Base-by-base conservation (phyloP, 768 basidiomycete genomes). In the Phanerochaete carnosa region DNA sequence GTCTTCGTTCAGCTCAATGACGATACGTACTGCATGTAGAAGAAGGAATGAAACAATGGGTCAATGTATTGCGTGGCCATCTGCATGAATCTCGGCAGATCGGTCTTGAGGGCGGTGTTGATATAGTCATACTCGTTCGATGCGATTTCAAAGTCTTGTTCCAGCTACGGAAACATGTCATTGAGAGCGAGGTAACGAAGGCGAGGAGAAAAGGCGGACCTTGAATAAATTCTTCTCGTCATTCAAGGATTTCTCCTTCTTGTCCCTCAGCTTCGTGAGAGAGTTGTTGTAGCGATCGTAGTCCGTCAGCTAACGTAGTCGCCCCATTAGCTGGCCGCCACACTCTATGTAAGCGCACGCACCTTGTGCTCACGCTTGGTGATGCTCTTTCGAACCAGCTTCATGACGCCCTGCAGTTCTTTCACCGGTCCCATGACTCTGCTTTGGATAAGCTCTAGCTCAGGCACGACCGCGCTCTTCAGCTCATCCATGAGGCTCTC, bases 191-290 rank as follows among this genome's bases (percentile, higher is more conserved):
- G 73, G 12, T 19, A 19, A 9, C 19, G 39, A 19, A 32, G 29
- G 11, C 22, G 26, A 25, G 30, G 32, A n/a, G 30, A 33, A 4
- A 52, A 9, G n/a, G 37, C 78, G 16, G 59, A 90, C 94, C 82
- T 96, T 97, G 85, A 96, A 97, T 62, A 96, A 70, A 69, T 95
- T 93, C 83, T 98, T 97, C 81, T 98, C 96, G 68, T 98, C 96
- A 66, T 79, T 93, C 64, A 98, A 76, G 22, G 91, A 88, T 77
- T 98, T 99, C 71, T 99, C 96, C 76, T 98, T 96, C 84, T 99
- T 99, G 73, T 99, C 96, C 60, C 97, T 82, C 60, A 98, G 79
- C 75, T 99, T 98, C 59, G 89, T 94, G 65, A 98, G 77, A 22
- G 94, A 93, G 69, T 97, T 98, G 74, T 98, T 98, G 81, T 86